Evolutionary conservation across 805 yeast species (phyloP), one percentile per base, ranked within the genome.

Genomic region (Maudiozyma turicensis): DNA sequence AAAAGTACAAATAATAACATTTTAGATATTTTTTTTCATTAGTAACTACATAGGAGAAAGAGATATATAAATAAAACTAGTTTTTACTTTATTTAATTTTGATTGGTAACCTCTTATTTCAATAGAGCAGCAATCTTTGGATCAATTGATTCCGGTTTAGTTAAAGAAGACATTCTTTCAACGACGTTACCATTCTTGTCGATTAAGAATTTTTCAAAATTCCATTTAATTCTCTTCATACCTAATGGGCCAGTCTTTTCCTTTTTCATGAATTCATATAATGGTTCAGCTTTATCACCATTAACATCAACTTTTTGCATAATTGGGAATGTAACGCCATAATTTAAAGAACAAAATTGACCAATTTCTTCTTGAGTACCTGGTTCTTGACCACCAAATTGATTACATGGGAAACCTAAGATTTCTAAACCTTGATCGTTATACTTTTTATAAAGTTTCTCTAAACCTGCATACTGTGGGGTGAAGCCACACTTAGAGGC

Each of bases 371-470:
- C 76, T 45, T 77, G 80, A 4, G 76, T 60, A 7, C 81, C 82
- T 56, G 95, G 83, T 67, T 91, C 86, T 72, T 93, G 84, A 58
- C 78, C 71, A 34, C 85, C 91, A 63, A 89, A 89, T 64, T 88
- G 96, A 69, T 88, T 86, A 69, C 96, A 86, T 20, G 97, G 97
- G 76, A 89, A 89, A 0, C 88, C 96, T 32, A 89, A 53, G 30
- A 89, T 74, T 41, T 69, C 80, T 20, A 90, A 70, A 1, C 87
- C 95, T 52, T 74, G 58, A 44, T 74, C 78, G 44, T 75, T 67
- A 69, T 83, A 85, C 59, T 79, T 78, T 53, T 81, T 70, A 69
- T 86, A 81, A 15, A 89, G 66, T 32, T 64, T 69, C 67, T 89
- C 90, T 38, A 89, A 71, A 49, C 82, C 91, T 50, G 72, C 67